A percentile compares a stretch with the other conserved stretches of the same genome.
Evolutionary conservation across 768 basidiomycete species (phyloP).

Genomic region (Phylloporus sp.): DNA sequence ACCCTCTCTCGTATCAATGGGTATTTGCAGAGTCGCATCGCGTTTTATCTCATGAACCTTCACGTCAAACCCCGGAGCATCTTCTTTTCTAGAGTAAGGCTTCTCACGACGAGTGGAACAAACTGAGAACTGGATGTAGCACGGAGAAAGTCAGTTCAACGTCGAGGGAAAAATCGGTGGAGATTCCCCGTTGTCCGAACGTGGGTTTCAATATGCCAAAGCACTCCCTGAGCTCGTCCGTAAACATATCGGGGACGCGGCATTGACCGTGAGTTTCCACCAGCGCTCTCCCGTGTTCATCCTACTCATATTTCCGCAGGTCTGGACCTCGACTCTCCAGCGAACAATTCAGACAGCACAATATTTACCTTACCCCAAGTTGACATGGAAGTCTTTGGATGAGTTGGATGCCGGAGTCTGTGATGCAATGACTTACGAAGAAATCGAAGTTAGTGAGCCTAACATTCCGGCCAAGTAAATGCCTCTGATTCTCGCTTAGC

Average conservation of each 20-base stretch:
- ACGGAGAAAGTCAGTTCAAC: conserved; percentile 97
- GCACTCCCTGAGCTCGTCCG: conserved; percentile 84
- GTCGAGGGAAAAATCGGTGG: conserved; percentile 96
- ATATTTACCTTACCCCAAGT: conserved; percentile 75
- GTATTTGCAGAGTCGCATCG: conserved; percentile 94
- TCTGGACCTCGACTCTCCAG: conserved; percentile 98
- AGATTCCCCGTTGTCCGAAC: conserved; percentile 82
- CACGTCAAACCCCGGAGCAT: conserved; percentile 96
- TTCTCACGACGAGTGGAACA: background rate
- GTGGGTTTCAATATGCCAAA: conserved; percentile 78
- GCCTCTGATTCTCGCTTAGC: conserved; percentile 37
- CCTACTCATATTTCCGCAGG: conserved; percentile 40
- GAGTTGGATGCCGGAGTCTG: conserved; percentile 99
- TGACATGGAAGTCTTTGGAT: conserved; percentile 98
- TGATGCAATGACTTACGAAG: conserved; percentile 99
- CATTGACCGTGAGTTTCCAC: conserved; percentile 60
- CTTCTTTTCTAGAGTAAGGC: conserved; percentile 87
- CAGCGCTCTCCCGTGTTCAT: background rate
- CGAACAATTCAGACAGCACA: conserved; percentile 90
- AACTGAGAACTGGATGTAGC: conserved; percentile 43
- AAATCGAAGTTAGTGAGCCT: conserved; percentile 72
- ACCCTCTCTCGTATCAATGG: conserved; percentile 84
- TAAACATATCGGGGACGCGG: conserved; percentile 86
- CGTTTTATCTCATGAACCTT: conserved; percentile 97
- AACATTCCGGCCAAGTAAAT: background rate